Evolutionary conservation across 2,329 filamentous ascomycete species (phyloP), one percentile per base, ranked within the genome.

Genomic region (Fusarium staphyleae): DNA sequence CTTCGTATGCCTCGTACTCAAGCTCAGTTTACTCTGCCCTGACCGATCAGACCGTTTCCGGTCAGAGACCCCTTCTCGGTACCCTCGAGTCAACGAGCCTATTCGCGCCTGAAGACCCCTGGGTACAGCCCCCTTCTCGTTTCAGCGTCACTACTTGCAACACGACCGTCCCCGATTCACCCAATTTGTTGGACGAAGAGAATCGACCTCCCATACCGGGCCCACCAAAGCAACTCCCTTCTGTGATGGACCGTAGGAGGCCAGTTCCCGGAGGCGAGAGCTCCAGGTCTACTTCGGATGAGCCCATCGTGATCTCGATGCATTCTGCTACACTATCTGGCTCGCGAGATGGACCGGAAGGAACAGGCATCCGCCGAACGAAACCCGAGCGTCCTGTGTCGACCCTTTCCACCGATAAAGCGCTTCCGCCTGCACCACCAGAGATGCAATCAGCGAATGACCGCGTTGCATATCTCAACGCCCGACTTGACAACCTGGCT

Each of bases 381-480:
- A 32, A 24, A 7, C 16, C 33, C 11, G 52, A 66, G n/a, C 67
- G 70, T 12, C 68, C 62, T n/a, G 51, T 47, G 9, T 75, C 75
- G 4, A 62, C 69, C 15, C 40, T 70, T 35, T 79, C 77, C 9
- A 74, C 73, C 5, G 76, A 80, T 60, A 90, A 90, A 70, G 78
- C 79, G 6, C 80, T 89, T 0, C 85, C 86, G 26, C 79, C 78
- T 18, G 79, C 84, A 9, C 87, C 87, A 1, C 81, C 84, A 4
- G 86, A 90, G 69, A 70, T 80, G 15, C 66, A 70, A 8, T 76
- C 81, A 5, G 78, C 84, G 2, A 78, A 82, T 29, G 86, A 88
- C 68, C 87, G 87, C 22, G 83, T 93, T 13, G 81, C 84, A 9
- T 79, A 82, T 55, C 79, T 95, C 18, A 84, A 88, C 66, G 84